These are phyloP conservation scores for Plasmodium ovale DNA, from an alignment of 169 alveolate species.

Conservation along the genomic window DNA sequence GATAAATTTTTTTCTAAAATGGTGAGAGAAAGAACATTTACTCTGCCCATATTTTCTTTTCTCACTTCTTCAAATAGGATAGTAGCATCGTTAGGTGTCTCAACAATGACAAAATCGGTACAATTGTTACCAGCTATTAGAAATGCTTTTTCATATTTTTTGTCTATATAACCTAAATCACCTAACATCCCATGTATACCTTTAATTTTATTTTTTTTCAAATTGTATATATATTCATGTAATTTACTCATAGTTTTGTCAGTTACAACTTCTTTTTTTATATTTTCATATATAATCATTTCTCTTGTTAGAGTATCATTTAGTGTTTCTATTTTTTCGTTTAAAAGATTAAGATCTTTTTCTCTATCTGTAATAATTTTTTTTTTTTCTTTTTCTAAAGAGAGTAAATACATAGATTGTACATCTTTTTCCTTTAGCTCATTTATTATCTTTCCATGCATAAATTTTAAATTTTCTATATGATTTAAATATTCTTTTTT, in stretches of 20 bases:
- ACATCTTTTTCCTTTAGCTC: conserved; percentile 70
- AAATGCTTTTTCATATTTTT: conserved; percentile 91
- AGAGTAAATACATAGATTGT: conserved; percentile 33
- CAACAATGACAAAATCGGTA: conserved; percentile 93
- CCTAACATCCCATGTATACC: conserved; percentile 95
- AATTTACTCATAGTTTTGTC: conserved; percentile 75
- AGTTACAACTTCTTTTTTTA: conserved; percentile 69
- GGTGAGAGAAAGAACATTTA: conserved; percentile 88
- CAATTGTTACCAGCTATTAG: conserved; percentile 89
- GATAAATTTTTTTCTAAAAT: conserved; percentile 79
- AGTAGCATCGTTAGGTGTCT: conserved; percentile 92
- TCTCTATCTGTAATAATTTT: conserved; percentile 16
- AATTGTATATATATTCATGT: conserved; percentile 76
- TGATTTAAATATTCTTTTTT: conserved; percentile 33
- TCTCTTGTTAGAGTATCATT: conserved; percentile 28
- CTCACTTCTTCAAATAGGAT: conserved; percentile 90
- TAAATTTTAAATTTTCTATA: conserved; percentile 18
- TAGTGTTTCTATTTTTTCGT: conserved; percentile 23
- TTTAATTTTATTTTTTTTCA: conserved; percentile 76
- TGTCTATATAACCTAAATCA: conserved; percentile 92
- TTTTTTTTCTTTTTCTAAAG: conserved; percentile 19
- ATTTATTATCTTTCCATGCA: conserved; percentile 52
- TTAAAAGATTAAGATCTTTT: conserved; percentile 31
- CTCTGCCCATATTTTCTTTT: conserved; percentile 91
- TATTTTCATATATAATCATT: conserved; percentile 77